Base-by-base conservation (phyloP, 2,329 filamentous ascomycete genomes). In the Ceratocystis variospora region DNA sequence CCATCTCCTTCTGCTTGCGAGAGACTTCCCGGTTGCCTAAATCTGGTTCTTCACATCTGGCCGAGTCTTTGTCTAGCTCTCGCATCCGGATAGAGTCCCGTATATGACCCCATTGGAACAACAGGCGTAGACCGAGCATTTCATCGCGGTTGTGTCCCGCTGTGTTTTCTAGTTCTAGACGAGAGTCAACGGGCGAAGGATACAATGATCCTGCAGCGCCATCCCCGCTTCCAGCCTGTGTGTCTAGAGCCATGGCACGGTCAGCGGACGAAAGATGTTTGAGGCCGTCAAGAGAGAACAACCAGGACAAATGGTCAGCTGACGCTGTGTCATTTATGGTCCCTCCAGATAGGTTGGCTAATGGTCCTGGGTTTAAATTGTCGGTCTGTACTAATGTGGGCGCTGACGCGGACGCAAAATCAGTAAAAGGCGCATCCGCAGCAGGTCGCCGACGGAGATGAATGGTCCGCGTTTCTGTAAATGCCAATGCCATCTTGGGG, bases 391-490 rank as follows among this genome's bases (percentile, higher is more conserved):
- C 12, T 15, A 45, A 44, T 25, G 55, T 48, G 3, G 66, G 45
- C 6, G 33, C 5, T 6, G 64, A 44, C 46, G 44, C 33, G 3
- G 66, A 55, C 6, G 33, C 19, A 63, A 53, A 37, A 33, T 41
- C 48, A 45, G 25, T 64, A 73, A 96, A 96, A 7, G 83, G 81
- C 6, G 80, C 81, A 70, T 89, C 87, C 69, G 84, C 82, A 50
- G 85, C 80, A 15, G 87, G 82, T 65, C 90, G 84, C 17, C 88
- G 81, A 19, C 88, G 83, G 3, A 96, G 84, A 71, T 86, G 86
- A 53, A 96, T 77, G 1, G 84, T 88, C 71, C 95, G 90, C 31
- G 86, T 86, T 22, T 79, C 78, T 10, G 77, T 77, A 76, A 96
- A 77, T 2, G 85, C 83, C 0, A 80, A 75, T 3, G 83, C 78